Percentiles rank a stretch among this genome's conserved stretches.
These are phyloP conservation scores for Scleromitrula shiraiana DNA, from an alignment of 2,329 filamentous ascomycete species.

Conservation along the genomic window DNA sequence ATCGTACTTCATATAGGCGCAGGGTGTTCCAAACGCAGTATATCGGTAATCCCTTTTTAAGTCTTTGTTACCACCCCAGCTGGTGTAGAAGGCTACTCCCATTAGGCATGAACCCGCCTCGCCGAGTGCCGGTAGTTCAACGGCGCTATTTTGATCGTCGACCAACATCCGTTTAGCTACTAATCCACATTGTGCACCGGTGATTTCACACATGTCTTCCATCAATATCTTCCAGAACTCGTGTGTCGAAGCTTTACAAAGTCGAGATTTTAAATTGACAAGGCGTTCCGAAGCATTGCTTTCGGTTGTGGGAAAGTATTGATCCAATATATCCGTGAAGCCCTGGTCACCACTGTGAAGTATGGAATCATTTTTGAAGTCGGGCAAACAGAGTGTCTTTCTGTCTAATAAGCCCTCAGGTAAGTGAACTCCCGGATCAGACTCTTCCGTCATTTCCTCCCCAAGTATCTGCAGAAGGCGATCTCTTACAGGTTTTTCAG, in stretches of 20 bases:
- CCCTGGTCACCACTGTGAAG: slow-evolving; percentile 25
- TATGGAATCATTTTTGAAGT: slow-evolving; percentile 20
- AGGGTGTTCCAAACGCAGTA: slow-evolving; percentile 53
- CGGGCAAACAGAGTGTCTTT: slow-evolving; percentile 25
- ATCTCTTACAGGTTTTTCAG: slow-evolving; percentile 9
- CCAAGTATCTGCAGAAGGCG: slow-evolving; percentile 9
- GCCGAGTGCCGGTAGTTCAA: slow-evolving; percentile 53
- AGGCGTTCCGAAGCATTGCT: slow-evolving; percentile 53
- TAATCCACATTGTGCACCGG: slow-evolving; percentile 59
- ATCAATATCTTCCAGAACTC: slow-evolving; percentile 58
- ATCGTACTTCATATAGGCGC: slow-evolving; percentile 63
- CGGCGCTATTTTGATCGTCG: slow-evolving; percentile 48
- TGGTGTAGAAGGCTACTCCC: slow-evolving; percentile 58
- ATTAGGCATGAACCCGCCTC: slow-evolving; percentile 55
- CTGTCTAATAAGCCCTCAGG: slow-evolving; percentile 20
- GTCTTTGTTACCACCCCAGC: slow-evolving; percentile 46
- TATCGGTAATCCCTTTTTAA: slow-evolving; percentile 55
- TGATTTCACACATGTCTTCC: slow-evolving; percentile 54
- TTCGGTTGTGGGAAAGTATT: slow-evolving; percentile 40
- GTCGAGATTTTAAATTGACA: slow-evolving; percentile 47
- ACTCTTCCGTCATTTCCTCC: slow-evolving; percentile 14
- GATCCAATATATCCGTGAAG: slow-evolving; percentile 23
- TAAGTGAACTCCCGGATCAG: slow-evolving; percentile 6
- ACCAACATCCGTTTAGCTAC: slow-evolving; percentile 56
- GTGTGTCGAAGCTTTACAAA: slow-evolving; percentile 45